A percentile compares a stretch with the other conserved stretches of the same genome.
Evolutionary conservation across 176 grass and related monocot species (phyloP).

Genomic region (Oryza brachyantha): DNA sequence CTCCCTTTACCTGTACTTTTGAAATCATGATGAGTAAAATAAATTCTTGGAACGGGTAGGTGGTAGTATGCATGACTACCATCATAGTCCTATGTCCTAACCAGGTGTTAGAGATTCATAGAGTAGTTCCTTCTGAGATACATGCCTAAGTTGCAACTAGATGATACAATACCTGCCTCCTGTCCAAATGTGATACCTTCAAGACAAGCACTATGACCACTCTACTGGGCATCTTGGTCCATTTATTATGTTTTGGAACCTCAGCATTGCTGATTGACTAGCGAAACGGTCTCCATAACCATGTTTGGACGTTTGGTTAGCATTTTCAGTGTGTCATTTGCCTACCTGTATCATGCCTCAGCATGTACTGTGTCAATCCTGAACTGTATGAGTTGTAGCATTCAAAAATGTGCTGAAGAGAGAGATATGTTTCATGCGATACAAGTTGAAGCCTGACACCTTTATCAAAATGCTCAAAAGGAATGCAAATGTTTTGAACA

Average conservation of each 20-base stretch:
- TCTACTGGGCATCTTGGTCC: not conserved
- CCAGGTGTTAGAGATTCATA: not conserved
- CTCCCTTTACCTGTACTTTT: not conserved
- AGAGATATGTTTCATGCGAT: not conserved
- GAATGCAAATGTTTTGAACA: not conserved
- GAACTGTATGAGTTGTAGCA: constrained; percentile 16
- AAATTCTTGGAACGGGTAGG: not conserved
- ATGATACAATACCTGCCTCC: not conserved
- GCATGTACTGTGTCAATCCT: not conserved
- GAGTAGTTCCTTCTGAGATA: not conserved
- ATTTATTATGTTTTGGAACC: too few species aligned
- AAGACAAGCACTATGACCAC: not conserved
- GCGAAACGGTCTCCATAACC: not conserved
- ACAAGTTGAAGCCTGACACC: not conserved
- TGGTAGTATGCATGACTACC: not conserved
- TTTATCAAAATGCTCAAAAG: constrained; percentile 11
- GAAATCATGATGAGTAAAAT: not conserved
- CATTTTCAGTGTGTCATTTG: not conserved
- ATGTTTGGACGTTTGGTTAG: not conserved
- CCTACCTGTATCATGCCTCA: not conserved
- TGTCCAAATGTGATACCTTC: not conserved
- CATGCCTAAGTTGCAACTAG: not conserved
- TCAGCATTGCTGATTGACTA: too few species aligned
- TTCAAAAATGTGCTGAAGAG: not conserved
- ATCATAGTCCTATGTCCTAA: not conserved